Evolutionary conservation across 1,284 basidiomycete genomes (phyloP).

Genomic region (Sutorius eximius): DNA sequence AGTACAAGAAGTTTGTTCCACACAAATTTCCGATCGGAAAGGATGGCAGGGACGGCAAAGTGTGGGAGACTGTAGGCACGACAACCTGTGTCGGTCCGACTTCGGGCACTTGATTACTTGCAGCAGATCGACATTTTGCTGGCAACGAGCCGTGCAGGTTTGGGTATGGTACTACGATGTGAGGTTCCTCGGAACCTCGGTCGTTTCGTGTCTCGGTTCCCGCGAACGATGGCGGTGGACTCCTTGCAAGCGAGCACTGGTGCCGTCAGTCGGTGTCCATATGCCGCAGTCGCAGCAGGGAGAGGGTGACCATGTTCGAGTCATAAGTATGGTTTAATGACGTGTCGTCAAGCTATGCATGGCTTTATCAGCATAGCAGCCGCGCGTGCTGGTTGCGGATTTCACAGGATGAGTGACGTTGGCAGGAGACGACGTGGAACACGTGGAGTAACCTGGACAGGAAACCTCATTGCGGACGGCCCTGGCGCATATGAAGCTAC

Average conservation of each 20-base stretch:
- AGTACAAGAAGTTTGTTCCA: neutral
- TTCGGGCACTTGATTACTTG: constrained; percentile 3
- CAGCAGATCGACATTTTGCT: constrained; percentile 1
- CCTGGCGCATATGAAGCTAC: constrained; percentile 9
- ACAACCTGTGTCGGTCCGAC: neutral
- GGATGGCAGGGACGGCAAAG: neutral
- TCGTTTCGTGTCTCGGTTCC: neutral
- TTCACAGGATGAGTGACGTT: neutral
- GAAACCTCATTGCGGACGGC: neutral
- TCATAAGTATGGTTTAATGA: neutral
- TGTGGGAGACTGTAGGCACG: constrained; percentile 14
- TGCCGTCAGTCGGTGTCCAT: neutral
- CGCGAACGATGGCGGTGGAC: neutral
- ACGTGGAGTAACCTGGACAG: constrained; percentile 1
- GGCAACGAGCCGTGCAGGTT: neutral
- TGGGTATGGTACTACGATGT: neutral
- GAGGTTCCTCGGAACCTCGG: constrained; percentile 23
- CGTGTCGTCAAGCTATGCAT: neutral
- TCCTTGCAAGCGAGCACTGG: neutral
- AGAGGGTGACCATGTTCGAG: neutral
- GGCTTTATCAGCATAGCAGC: neutral
- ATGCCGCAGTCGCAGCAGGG: neutral
- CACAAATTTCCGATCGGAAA: neutral
- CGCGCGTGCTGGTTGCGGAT: neutral
- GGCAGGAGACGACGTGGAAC: neutral